These are phyloP conservation scores for Hirsutella rhossiliensis DNA, from an alignment of 2,329 filamentous ascomycete genomes.

Conservation along the genomic window DNA sequence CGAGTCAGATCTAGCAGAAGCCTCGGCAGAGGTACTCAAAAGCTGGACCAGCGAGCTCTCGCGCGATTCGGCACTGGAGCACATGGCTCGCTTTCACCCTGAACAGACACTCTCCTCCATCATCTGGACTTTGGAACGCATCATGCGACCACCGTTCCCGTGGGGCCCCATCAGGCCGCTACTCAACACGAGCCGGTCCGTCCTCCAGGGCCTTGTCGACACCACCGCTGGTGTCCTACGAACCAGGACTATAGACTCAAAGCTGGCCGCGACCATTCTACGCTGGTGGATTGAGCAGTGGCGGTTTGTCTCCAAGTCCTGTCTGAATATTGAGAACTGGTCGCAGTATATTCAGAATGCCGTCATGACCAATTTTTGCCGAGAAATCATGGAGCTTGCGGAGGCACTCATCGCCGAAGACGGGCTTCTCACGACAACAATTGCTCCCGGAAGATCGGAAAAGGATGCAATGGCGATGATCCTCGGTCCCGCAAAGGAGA, in stretches of 20 bases:
- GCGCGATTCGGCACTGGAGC: constrained; percentile 26
- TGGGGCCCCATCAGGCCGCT: constrained; percentile 48
- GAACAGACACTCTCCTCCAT: constrained; percentile 30
- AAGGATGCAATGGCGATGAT: constrained; percentile 26
- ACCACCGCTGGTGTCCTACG: constrained; percentile 42
- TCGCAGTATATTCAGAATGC: constrained; percentile 61
- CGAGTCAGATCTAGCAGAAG: constrained; percentile 66
- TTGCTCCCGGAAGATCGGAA: constrained; percentile 20
- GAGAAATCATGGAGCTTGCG: constrained; percentile 90
- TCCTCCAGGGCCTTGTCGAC: constrained; percentile 45
- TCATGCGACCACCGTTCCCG: constrained; percentile 24
- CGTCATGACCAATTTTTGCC: constrained; percentile 83
- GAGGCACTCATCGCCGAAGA: constrained; percentile 78
- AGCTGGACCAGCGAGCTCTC: constrained; percentile 57
- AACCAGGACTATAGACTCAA: constrained; percentile 40
- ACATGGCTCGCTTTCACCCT: constrained; percentile 26
- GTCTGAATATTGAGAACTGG: constrained; percentile 76
- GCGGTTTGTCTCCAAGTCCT: constrained; percentile 69
- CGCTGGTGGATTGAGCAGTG: constrained; percentile 79
- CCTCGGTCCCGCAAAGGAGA: constrained; percentile 26
- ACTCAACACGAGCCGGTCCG: constrained; percentile 43
- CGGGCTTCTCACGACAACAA: constrained; percentile 64
- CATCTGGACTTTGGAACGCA: constrained; percentile 25
- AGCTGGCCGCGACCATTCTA: constrained; percentile 54
- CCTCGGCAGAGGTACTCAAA: constrained; percentile 73